A percentile compares a stretch with the other conserved stretches of the same genome.
phyloP scores from a whole-genome alignment of 768 basidiomycete genomes.

The Mycena polygramma region DNA sequence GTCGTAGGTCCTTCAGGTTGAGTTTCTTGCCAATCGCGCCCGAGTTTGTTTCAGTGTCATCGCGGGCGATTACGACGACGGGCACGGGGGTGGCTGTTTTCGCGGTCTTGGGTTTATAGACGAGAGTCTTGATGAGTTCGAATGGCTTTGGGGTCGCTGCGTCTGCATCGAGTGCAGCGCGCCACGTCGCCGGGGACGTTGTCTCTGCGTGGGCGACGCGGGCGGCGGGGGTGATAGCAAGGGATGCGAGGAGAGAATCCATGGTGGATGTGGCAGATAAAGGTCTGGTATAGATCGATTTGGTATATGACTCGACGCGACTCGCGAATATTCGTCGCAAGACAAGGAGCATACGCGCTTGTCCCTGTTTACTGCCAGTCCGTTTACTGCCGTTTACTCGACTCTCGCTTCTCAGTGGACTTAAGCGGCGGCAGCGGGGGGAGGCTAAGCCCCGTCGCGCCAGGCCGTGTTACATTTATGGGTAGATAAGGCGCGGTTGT shows the following conservation, averaged over 20 bases:
- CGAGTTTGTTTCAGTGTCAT: conserved; percentile 87
- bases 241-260: conserved; percentile 59
- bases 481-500: conserved; percentile 10
- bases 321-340: conserved; percentile 6
- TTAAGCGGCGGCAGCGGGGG: conserved; percentile 8
- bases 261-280: conserved; percentile 46
- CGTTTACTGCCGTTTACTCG: too few relatives aligned
- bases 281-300: conserved; percentile 36
- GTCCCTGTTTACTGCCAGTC: background rate
- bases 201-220: conserved; percentile 71
- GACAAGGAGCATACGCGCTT: background rate
- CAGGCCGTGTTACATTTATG: too few relatives aligned
- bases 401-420: background rate
- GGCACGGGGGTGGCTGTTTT: conserved; percentile 88
- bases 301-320: conserved; percentile 53
- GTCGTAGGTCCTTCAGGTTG: conserved; percentile 86
- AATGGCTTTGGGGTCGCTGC: conserved; percentile 64
- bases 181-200: conserved; percentile 83
- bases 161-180: conserved; percentile 71
- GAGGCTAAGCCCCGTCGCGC: too few relatives aligned
- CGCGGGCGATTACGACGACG: conserved; percentile 88
- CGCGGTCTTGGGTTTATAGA: conserved; percentile 98
- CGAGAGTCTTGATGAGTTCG: conserved; percentile 87
- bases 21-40: conserved; percentile 82
- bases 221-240: conserved; percentile 69